Conservation (phyloP, 495 filamentous ascomycete genomes). For the Bathelium albidoporum region DNA sequence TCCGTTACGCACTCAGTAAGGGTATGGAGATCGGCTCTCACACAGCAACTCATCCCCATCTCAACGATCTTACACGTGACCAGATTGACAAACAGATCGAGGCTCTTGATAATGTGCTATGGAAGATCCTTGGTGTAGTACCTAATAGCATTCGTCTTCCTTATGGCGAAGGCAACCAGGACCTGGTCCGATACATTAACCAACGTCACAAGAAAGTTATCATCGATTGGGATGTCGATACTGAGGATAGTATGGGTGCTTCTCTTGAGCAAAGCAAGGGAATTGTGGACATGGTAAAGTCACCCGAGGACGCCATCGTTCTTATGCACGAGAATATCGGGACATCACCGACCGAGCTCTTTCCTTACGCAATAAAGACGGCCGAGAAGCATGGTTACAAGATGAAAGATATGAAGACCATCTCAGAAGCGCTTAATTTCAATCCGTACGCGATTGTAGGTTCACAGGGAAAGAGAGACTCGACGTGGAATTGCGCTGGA, state of each 20-base stretch:
- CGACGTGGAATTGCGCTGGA: neutral
- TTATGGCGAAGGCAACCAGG: neutral
- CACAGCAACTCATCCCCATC: neutral
- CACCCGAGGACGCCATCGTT: neutral
- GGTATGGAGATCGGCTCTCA: conserved; percentile 2
- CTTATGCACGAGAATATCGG: conserved; percentile 1
- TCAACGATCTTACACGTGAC: neutral
- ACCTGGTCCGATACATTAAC: neutral
- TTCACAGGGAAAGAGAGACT: neutral
- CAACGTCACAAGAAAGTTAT: neutral
- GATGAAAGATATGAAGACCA: neutral
- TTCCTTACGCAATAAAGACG: neutral
- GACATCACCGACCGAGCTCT: neutral
- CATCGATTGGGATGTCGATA: neutral
- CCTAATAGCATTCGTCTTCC: neutral
- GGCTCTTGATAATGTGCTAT: neutral
- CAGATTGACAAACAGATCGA: conserved; percentile 1
- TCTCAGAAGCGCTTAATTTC: neutral
- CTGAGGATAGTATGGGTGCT: neutral
- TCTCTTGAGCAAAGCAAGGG: neutral
- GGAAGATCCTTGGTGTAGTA: neutral
- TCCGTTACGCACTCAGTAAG: neutral
- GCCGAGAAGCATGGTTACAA: neutral
- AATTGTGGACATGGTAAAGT: neutral
- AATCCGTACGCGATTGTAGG: neutral